Conservation (phyloP, 1,284 basidiomycete genomes). For the Ganoderma meredithae region DNA sequence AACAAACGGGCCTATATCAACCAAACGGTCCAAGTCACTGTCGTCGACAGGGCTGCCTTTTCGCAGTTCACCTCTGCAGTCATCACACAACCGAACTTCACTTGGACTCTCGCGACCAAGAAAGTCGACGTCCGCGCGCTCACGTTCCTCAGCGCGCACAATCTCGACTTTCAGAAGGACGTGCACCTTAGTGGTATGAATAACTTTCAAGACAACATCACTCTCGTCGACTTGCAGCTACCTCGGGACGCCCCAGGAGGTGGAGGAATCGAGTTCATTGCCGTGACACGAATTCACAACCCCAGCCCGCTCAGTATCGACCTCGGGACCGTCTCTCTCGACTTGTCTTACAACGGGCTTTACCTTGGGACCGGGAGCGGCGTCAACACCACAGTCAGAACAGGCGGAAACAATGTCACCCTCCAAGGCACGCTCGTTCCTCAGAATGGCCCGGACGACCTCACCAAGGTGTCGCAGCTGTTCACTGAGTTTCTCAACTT, state of each 20-base stretch:
- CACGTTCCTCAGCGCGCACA: constrained; percentile 69
- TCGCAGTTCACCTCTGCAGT: constrained; percentile 62
- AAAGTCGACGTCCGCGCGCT: constrained; percentile 72
- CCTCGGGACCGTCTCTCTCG: constrained; percentile 74
- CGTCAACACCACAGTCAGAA: constrained; percentile 55
- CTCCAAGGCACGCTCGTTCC: constrained; percentile 67
- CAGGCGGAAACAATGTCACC: constrained; percentile 67
- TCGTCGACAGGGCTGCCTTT: constrained; percentile 61
- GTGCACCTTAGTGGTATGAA: constrained; percentile 68
- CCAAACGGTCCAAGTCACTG: constrained; percentile 62
- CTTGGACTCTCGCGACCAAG: constrained; percentile 69
- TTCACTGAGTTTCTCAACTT: constrained; percentile 83
- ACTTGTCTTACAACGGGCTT: constrained; percentile 66
- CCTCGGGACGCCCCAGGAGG: constrained; percentile 74
- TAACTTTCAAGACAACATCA: constrained; percentile 68
- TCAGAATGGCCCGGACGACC: constrained; percentile 56
- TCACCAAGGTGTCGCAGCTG: constrained; percentile 64
- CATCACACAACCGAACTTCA: constrained; percentile 76
- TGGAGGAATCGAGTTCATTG: constrained; percentile 74
- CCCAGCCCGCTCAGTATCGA: constrained; percentile 75
- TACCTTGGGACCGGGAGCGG: constrained; percentile 67
- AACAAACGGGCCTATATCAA: constrained; percentile 64
- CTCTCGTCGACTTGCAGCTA: constrained; percentile 70
- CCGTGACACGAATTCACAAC: constrained; percentile 67
- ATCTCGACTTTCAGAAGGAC: constrained; percentile 67